Evolutionary conservation across 1,139 yeast genomes (phyloP).

Genomic region (Trichomonascaceae sp.): DNA sequence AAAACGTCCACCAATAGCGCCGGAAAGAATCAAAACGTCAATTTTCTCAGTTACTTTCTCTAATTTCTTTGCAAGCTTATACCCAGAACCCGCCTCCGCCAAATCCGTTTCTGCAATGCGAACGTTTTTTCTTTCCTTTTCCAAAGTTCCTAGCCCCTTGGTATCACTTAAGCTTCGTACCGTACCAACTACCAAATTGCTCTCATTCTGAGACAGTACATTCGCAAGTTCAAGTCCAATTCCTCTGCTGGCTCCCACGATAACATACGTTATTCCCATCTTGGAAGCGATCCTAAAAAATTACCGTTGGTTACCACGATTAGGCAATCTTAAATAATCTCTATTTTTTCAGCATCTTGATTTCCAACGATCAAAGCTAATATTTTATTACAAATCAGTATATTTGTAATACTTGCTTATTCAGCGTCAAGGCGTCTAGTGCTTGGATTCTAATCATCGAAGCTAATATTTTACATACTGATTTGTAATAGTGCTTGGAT

Average conservation of each 20-base stretch:
- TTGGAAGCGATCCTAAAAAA: too few species aligned
- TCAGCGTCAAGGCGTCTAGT: too few species aligned
- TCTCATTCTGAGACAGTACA: slow-evolving; percentile 20
- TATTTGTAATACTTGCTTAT: too few species aligned
- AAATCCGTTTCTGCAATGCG: slow-evolving; percentile 24
- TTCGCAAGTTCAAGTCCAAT: slow-evolving; percentile 31
- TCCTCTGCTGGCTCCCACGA: slow-evolving; percentile 34
- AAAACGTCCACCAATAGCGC: slow-evolving; percentile 32
- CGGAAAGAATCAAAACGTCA: slow-evolving; percentile 50
- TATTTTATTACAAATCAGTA: too few species aligned
- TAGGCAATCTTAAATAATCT: too few species aligned
- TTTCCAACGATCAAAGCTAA: too few species aligned
- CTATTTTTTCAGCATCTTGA: too few species aligned
- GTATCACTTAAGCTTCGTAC: slow-evolving; percentile 20
- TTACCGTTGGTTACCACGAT: too few species aligned
- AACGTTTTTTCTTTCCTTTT: slow-evolving; percentile 22
- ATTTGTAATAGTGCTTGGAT: too few species aligned
- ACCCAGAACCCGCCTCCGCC: slow-evolving; percentile 18
- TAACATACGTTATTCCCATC: slow-evolving; percentile 18
- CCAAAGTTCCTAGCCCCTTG: slow-evolving; percentile 10
- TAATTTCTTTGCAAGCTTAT: slow-evolving; percentile 22
- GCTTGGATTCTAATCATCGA: too few species aligned
- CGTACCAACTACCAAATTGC: slow-evolving; percentile 31
- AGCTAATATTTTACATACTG: too few species aligned
- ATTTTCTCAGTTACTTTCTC: slow-evolving; percentile 21